Conservation (phyloP, 495 filamentous ascomycete species). For the Barbatosphaeria neglecta region DNA sequence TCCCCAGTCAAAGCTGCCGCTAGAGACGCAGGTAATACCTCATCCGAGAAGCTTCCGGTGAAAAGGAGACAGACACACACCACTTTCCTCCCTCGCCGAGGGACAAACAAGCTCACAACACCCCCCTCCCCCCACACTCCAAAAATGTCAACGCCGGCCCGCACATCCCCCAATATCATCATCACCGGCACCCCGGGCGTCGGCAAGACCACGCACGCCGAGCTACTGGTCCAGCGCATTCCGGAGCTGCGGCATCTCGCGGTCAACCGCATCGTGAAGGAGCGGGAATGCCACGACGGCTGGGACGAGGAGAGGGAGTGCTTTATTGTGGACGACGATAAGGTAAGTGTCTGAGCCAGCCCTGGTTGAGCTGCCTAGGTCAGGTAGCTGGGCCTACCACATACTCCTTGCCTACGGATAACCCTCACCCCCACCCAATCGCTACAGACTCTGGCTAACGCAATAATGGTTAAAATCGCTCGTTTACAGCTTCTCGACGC, state of each 20-base stretch:
- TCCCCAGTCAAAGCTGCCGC: too few species aligned
- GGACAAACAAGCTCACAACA: slow-evolving; percentile 10
- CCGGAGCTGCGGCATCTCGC: slow-evolving; percentile 59
- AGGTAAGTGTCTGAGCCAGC: slow-evolving; percentile 50
- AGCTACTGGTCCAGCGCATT: slow-evolving; percentile 53
- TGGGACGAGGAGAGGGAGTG: slow-evolving; percentile 75
- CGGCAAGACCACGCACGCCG: slow-evolving; percentile 85
- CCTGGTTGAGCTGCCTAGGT: too few species aligned
- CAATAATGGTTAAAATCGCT: too few species aligned
- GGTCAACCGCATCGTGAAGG: slow-evolving; percentile 86
- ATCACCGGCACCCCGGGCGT: slow-evolving; percentile 92
- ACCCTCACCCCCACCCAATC: too few species aligned
- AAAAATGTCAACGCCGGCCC: slow-evolving; percentile 22
- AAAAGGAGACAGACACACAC: background rate
- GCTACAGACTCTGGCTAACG: too few species aligned
- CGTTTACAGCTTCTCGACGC: slow-evolving; percentile 78
- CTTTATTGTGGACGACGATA: slow-evolving; percentile 95
- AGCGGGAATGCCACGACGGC: slow-evolving; percentile 67
- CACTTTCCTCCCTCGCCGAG: too few species aligned
- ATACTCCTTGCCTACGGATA: too few species aligned
- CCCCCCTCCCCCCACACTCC: background rate
- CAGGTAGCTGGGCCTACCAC: too few species aligned
- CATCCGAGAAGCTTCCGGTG: background rate
- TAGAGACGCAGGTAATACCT: too few species aligned
- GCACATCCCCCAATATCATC: slow-evolving; percentile 75